Percentiles rank a stretch among this genome's conserved stretches.
These are phyloP conservation scores for Taiozyma onychis DNA, from an alignment of 1,139 yeast genomes.

Conservation along the genomic window DNA sequence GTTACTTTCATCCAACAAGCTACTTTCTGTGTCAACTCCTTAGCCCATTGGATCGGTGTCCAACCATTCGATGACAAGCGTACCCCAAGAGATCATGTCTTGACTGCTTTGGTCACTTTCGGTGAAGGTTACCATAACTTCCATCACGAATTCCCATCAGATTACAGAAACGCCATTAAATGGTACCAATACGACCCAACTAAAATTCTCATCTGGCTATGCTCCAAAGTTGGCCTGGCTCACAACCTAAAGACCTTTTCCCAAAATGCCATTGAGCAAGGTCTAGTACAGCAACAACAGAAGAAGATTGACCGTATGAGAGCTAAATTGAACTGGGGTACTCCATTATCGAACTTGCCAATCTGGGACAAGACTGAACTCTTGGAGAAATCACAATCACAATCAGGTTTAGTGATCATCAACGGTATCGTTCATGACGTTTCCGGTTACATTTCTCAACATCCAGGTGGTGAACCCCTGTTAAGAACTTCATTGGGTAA, in stretches of 20 bases:
- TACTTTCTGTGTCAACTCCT: constrained; percentile 95
- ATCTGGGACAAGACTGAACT: constrained; percentile 88
- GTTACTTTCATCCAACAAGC: constrained; percentile 90
- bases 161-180: constrained; percentile 93
- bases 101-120: constrained; percentile 91
- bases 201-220: constrained; percentile 65
- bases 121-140: constrained; percentile 99
- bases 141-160: constrained; percentile 99
- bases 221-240: constrained; percentile 79
- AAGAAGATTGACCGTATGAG: constrained; percentile 87
- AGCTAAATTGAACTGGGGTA: constrained; percentile 85
- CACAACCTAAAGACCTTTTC: constrained; percentile 90
- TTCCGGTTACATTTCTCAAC: constrained; percentile 76
- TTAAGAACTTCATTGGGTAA: constrained; percentile 75
- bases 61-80: constrained; percentile 98
- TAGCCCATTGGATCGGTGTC: constrained; percentile 97
- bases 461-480: constrained; percentile 96
- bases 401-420: constrained; percentile 65
- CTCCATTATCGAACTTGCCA: constrained; percentile 76
- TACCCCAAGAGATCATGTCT: constrained; percentile 93
- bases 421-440: constrained; percentile 96
- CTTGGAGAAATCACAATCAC: constrained; percentile 54
- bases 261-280: constrained; percentile 94
- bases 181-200: constrained; percentile 99
- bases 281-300: constrained; percentile 92